Conservation (phyloP, 306 rosid species). For the Calophaca sinica region DNA sequence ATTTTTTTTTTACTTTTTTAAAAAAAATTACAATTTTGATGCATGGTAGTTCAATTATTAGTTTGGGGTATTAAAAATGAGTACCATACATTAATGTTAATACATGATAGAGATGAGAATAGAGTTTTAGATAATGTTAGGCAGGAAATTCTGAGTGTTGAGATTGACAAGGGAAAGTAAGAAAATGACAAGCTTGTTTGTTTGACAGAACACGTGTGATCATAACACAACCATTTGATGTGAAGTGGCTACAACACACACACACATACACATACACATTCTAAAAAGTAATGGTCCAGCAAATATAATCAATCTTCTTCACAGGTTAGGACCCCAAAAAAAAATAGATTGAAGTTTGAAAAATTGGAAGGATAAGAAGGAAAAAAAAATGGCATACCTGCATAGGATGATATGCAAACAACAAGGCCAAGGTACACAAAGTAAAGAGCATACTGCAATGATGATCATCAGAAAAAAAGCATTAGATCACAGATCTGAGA, state of each 20-base stretch:
- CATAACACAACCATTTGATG: constrained; percentile 32
- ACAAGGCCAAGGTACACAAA: constrained; percentile 93
- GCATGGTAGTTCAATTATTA: constrained; percentile 32
- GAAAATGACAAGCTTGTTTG: constrained; percentile 45
- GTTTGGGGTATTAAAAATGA: not conserved
- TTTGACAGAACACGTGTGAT: constrained; percentile 56
- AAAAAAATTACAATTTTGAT: not conserved
- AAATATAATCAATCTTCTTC: constrained; percentile 41
- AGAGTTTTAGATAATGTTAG: constrained; percentile 43
- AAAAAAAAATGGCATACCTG: constrained; percentile 61
- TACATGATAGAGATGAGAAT: constrained; percentile 39
- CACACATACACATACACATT: constrained; percentile 40
- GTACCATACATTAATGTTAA: constrained; percentile 31
- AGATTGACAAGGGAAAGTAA: constrained; percentile 45
- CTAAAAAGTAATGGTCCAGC: constrained; percentile 47
- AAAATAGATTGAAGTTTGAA: not conserved
- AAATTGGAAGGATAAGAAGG: not conserved
- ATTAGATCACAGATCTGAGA: constrained; percentile 68
- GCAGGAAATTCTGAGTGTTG: constrained; percentile 10
- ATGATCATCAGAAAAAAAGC: not conserved
- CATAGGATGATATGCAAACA: constrained; percentile 91
- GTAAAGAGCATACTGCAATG: constrained; percentile 89
- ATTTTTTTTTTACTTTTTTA: not conserved
- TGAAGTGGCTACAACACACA: constrained; percentile 49
- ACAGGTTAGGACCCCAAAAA: constrained; percentile 33